Evolutionary conservation across 139 green algal species (phyloP), one percentile per base, ranked within the genome.

Genomic region (Raphidocelis subcapitata): DNA sequence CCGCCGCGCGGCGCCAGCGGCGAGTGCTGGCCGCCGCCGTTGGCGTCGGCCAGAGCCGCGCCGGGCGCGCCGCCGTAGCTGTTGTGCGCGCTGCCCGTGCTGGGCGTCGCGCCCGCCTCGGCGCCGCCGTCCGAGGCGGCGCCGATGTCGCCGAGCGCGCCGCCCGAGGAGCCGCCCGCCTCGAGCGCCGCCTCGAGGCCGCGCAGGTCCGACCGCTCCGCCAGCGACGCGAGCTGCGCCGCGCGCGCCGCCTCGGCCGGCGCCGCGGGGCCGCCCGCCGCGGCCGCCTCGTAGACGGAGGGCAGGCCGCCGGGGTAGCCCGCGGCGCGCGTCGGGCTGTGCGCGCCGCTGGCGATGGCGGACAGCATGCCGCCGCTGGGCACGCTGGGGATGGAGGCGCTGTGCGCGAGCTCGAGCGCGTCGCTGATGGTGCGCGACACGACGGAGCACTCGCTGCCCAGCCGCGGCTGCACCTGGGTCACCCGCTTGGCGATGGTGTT

Each of bases 401-500:
- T 72, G 26, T 51, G 33, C 36, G 51, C 62, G 15, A 79, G 56
- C 35, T 77, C 70, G 2, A 64, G 36, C 3, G 70, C 70, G n/a
- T 77, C 70, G 44, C 59, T 70, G 2, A 47, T 33, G 20, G 70
- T 77, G 32, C 70, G 61, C 63, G 62, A 73, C 23, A 31, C n/a
- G 63, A 28, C 36, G 73, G 37, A 62, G 73, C 72, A 72, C 29
- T 72, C 37, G 70, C 70, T 76, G 51, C 72, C 72, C 10, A 62
- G 69, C 4, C 75, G 65, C 41, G 71, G 65, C 75, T 81, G 75
- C 36, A 77, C 74, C 65, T 80, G 66, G 20, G 82, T 92, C 20
- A 96, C 85, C 21, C 90, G 85, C 82, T 94, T 95, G 3, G 89
- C 62, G 28, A 94, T 81, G 15, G 92, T 96, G 79, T 96, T 96